Evolutionary conservation across 345 rosid species (phyloP).

Genomic region (Nephelium lappaceum): DNA sequence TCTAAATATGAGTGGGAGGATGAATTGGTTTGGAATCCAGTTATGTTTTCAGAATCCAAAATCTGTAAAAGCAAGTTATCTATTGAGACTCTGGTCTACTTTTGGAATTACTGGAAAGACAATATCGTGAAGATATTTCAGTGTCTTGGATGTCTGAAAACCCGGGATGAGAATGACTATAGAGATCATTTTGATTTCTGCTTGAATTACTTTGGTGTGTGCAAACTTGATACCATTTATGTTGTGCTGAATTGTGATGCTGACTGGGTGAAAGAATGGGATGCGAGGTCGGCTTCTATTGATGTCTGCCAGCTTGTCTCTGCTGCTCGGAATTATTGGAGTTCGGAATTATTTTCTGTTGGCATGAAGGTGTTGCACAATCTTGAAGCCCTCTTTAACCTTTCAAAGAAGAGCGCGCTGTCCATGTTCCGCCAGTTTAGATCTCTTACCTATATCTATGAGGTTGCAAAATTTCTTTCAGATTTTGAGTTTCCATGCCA

Average conservation of each 20-base stretch:
- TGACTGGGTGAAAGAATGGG: constrained; percentile 36
- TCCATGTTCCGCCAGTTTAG: constrained; percentile 28
- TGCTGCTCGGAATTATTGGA: constrained; percentile 41
- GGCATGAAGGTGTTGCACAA: constrained; percentile 36
- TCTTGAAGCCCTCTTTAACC: constrained; percentile 29
- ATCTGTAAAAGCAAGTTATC: constrained; percentile 22
- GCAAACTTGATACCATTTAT: constrained; percentile 22
- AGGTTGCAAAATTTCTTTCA: constrained; percentile 40
- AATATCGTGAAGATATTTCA: constrained; percentile 29
- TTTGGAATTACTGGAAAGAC: constrained; percentile 56
- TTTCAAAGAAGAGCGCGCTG: constrained; percentile 11
- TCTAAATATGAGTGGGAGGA: constrained; percentile 34
- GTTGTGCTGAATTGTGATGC: constrained; percentile 37
- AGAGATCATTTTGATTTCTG: constrained; percentile 40
- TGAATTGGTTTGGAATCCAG: constrained; percentile 27
- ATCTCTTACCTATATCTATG: constrained; percentile 28
- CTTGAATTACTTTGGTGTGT: constrained; percentile 50
- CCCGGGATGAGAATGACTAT: not conserved
- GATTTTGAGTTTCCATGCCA: constrained; percentile 12
- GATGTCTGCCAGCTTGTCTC: constrained; percentile 32
- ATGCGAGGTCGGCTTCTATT: constrained; percentile 19
- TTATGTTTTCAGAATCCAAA: constrained; percentile 18
- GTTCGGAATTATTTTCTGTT: constrained; percentile 39
- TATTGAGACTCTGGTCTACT: constrained; percentile 42
- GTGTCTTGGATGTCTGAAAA: constrained; percentile 21